Evolutionary conservation across 192 early-diverging fungal genomes (phyloP), one percentile per base, ranked within the genome.

Genomic region (Coemansia sp.): DNA sequence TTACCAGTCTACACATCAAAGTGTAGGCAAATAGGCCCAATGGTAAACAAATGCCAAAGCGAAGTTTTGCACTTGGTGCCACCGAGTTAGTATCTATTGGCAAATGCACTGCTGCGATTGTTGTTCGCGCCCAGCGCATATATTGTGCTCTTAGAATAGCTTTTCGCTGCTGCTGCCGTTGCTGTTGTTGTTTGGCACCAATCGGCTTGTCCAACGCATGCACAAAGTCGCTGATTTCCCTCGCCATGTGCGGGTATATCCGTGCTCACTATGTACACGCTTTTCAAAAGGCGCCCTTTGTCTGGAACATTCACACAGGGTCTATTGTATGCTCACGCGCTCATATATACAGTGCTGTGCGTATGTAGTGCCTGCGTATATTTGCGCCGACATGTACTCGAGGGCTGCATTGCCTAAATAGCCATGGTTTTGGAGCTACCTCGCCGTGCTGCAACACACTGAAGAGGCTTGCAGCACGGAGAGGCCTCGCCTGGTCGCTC

Each of bases 201-300:
- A 10, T 49, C 24, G 12, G 14, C 24, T 14, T 49, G 46, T n/a
- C 9, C 40, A 46, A 24, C 2, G 45, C 12, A 27, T 51, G 47
- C 47, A 51, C 49, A 31, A 32, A 7, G 27, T 7, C 49, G 14
- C 49, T 53, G 49, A 53, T 53, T 53, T 53, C 27, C 15, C 29
- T 31, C 15, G 29, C 49, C 49, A 53, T 53, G 49, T 53, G 49
- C 49, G 49, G 27, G 49, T 31, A 53, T 53, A 53, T 14, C 49
- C 49, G 49, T 25, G 22, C 42, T 19, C 20, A 6, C 45, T 10
- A 47, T 47, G 22, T 19, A 19, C 22, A 20, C 19, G 45, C 19
- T 3, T 53, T 22, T 15, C 27, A 25, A 53, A 53, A 53, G 49
- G 15, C 49, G 0, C 22, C 8, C 22, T n/a, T 20, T 47, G 22